These are phyloP conservation scores for Beauveria scarabaeidicola DNA, from an alignment of 2,329 filamentous ascomycete genomes.

Conservation along the genomic window DNA sequence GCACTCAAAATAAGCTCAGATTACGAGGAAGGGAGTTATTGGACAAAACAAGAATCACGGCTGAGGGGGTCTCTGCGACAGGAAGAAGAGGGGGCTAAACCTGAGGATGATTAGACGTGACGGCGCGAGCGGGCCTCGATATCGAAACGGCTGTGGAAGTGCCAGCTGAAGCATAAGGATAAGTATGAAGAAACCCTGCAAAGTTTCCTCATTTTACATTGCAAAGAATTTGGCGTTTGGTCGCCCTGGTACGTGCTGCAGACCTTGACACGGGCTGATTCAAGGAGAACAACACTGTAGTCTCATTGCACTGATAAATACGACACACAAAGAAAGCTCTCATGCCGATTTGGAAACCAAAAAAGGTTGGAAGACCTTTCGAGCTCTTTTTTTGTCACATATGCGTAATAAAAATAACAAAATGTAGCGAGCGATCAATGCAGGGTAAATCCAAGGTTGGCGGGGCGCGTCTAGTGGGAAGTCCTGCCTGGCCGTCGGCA, in stretches of 20 bases:
- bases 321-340: no score
- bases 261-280: no score
- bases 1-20: constrained; percentile 81
- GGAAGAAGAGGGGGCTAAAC: constrained; percentile 24
- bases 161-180: background rate
- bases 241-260: no score
- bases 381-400: background rate
- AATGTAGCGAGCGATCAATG: background rate
- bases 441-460: background rate
- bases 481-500: background rate
- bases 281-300: no score
- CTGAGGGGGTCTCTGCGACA: constrained; percentile 36
- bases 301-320: no score
- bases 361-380: no score
- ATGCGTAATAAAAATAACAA: background rate
- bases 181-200: background rate
- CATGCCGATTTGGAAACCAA: no score
- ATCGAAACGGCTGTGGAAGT: background rate
- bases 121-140: background rate
- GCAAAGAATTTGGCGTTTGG: background rate
- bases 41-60: constrained; percentile 74
- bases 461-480: background rate
- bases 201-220: background rate
- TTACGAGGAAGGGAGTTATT: constrained; percentile 80
- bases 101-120: constrained; percentile 11